phyloP scores from a whole-genome alignment of 176 grass and related monocot species.

The Eleusine coracana region DNA sequence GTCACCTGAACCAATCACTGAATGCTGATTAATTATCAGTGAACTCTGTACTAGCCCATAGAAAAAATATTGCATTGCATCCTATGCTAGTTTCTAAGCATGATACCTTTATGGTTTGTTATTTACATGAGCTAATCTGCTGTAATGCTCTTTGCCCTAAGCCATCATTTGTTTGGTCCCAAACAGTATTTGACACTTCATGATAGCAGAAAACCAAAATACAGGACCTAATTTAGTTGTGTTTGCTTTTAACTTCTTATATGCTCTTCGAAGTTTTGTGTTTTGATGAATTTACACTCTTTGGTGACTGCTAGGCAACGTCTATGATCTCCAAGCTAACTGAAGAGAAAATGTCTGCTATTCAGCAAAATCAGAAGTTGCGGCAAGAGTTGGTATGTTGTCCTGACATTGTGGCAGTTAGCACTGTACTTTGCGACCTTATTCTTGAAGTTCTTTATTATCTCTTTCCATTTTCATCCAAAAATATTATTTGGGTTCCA shows the following conservation, averaged over 20 bases:
- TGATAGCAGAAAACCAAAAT: slow-evolving; percentile 35
- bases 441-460: neutral
- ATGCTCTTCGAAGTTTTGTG: neutral
- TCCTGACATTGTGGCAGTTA: slow-evolving; percentile 14
- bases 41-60: neutral
- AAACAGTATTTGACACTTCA: neutral
- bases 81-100: neutral
- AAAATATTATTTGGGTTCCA: neutral
- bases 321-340: slow-evolving; percentile 71
- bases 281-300: slow-evolving; percentile 25
- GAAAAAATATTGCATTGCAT: neutral
- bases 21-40: neutral
- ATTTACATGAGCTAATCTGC: slow-evolving; percentile 24
- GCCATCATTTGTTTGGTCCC: neutral
- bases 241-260: neutral
- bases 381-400: slow-evolving; percentile 82
- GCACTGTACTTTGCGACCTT: slow-evolving; percentile 3
- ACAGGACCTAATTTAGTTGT: slow-evolving; percentile 3
- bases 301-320: slow-evolving; percentile 47
- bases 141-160: slow-evolving; percentile 12
- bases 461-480: neutral
- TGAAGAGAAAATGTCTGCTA: slow-evolving; percentile 78
- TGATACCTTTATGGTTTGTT: neutral
- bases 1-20: neutral
- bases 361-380: slow-evolving; percentile 94